Conservation (phyloP, 208 protist species). For the Trypanosoma cruzi region DNA sequence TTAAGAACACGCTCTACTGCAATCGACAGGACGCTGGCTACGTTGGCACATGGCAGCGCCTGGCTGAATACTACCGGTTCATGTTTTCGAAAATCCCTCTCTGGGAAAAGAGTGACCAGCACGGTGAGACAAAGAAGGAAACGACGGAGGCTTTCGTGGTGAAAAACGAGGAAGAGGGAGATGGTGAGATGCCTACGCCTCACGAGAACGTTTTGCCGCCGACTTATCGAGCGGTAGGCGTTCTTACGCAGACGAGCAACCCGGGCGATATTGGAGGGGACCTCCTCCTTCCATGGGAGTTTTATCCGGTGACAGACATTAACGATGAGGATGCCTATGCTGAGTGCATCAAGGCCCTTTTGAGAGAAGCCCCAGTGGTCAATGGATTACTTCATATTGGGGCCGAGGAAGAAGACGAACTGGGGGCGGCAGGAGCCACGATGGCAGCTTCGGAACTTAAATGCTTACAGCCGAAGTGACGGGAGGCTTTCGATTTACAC, state of each 20-base stretch:
- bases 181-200: background rate
- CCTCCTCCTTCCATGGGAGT: slow-evolving; percentile 78
- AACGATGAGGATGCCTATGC: slow-evolving; percentile 64
- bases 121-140: slow-evolving; percentile 20
- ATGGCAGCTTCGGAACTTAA: background rate
- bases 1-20: slow-evolving; percentile 73
- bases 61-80: slow-evolving; percentile 72
- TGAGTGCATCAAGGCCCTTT: slow-evolving; percentile 51
- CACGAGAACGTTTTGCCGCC: background rate
- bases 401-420: slow-evolving; percentile 39
- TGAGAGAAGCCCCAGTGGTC: slow-evolving; percentile 21
- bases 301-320: slow-evolving; percentile 68
- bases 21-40: slow-evolving; percentile 53
- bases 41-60: slow-evolving; percentile 13
- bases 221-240: slow-evolving; percentile 56
- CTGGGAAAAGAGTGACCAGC: slow-evolving; percentile 19
- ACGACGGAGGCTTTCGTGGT: slow-evolving; percentile 10
- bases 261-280: slow-evolving; percentile 34
- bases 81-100: slow-evolving; percentile 65
- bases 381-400: slow-evolving; percentile 25
- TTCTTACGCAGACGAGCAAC: slow-evolving; percentile 75
- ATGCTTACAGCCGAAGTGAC: background rate
- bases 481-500: slow-evolving; percentile 69
- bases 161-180: slow-evolving; percentile 16
- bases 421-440: slow-evolving; percentile 11